These are phyloP conservation scores for Aspergillus transmontanensis DNA, from an alignment of 2,329 filamentous ascomycete genomes.

Conservation along the genomic window DNA sequence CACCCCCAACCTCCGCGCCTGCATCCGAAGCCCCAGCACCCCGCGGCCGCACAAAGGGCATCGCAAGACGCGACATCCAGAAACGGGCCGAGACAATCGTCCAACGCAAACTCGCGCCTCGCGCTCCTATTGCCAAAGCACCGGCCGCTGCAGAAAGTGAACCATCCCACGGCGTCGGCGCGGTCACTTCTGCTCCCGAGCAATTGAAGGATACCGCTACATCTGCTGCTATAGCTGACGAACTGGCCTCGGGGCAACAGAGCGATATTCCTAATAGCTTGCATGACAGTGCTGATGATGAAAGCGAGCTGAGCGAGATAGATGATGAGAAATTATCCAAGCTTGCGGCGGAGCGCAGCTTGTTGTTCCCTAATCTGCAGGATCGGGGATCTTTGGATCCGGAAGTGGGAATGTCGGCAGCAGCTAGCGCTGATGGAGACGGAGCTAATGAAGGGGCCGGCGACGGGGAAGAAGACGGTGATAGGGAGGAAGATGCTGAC, in stretches of 20 bases:
- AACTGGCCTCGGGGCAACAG: conserved; percentile 43
- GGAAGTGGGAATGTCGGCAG: conserved; percentile 29
- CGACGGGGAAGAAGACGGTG: conserved; percentile 26
- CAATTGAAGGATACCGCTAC: conserved; percentile 13
- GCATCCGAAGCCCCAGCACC: conserved; percentile 38
- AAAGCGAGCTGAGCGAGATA: conserved; percentile 70
- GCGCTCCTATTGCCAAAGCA: conserved; percentile 27
- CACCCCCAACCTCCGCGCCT: conserved; percentile 34
- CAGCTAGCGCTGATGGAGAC: conserved; percentile 24
- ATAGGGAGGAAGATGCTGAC: conserved; percentile 18
- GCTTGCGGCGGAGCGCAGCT: conserved; percentile 25
- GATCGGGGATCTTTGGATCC: conserved; percentile 26
- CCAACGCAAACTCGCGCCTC: conserved; percentile 39
- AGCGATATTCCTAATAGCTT: conserved; percentile 62
- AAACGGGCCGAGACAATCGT: conserved; percentile 61
- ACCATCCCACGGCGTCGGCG: conserved; percentile 22
- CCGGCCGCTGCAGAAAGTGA: conserved; percentile 28
- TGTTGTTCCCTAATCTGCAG: conserved; percentile 29
- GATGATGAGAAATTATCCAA: conserved; percentile 38
- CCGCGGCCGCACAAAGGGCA: conserved; percentile 55
- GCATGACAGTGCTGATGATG: conserved; percentile 68
- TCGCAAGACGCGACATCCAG: conserved; percentile 62
- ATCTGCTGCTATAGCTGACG: conserved; percentile 39
- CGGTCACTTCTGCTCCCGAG: conserved; percentile 47
- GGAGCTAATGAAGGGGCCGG: conserved; percentile 21